Evolutionary conservation across 1,139 yeast genomes (phyloP).

Genomic region (Yamadazyma songkhlaensis): DNA sequence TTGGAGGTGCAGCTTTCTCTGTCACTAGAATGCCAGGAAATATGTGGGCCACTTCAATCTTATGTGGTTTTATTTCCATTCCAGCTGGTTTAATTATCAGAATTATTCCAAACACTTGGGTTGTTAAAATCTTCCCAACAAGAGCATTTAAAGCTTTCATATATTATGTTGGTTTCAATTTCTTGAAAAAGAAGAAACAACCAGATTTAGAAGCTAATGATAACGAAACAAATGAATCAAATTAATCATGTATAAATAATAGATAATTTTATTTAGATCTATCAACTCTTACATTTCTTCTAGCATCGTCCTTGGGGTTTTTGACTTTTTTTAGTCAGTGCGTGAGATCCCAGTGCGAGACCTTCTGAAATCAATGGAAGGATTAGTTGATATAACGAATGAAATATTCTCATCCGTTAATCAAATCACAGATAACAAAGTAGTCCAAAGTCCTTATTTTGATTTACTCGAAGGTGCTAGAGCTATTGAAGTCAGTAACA

Average conservation of each 20-base stretch:
- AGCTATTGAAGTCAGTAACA: conserved; percentile 64
- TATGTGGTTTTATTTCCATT: conserved; percentile 79
- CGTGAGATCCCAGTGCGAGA: no score
- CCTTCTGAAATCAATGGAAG: conserved; percentile 9
- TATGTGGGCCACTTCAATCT: conserved; percentile 87
- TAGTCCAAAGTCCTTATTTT: conserved; percentile 53
- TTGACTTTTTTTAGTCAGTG: background rate
- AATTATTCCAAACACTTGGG: conserved; percentile 81
- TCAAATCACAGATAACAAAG: conserved; percentile 33
- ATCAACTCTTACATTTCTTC: no score
- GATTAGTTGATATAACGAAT: conserved; percentile 44
- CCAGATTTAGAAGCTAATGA: conserved; percentile 22
- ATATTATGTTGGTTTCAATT: conserved; percentile 48
- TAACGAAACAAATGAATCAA: conserved; percentile 4
- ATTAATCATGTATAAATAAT: no score
- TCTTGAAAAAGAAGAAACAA: conserved; percentile 31
- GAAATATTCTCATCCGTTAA: conserved; percentile 30
- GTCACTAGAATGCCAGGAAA: conserved; percentile 74
- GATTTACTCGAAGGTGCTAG: conserved; percentile 71
- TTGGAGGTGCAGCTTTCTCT: conserved; percentile 95
- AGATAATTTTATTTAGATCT: no score
- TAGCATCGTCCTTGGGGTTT: no score
- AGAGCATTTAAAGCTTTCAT: conserved; percentile 46
- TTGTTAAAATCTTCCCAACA: conserved; percentile 65
- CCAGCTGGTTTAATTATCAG: conserved; percentile 79